Evolutionary conservation across 1,284 basidiomycete species (phyloP), one percentile per base, ranked within the genome.

Genomic region (Tylopilus sp.): DNA sequence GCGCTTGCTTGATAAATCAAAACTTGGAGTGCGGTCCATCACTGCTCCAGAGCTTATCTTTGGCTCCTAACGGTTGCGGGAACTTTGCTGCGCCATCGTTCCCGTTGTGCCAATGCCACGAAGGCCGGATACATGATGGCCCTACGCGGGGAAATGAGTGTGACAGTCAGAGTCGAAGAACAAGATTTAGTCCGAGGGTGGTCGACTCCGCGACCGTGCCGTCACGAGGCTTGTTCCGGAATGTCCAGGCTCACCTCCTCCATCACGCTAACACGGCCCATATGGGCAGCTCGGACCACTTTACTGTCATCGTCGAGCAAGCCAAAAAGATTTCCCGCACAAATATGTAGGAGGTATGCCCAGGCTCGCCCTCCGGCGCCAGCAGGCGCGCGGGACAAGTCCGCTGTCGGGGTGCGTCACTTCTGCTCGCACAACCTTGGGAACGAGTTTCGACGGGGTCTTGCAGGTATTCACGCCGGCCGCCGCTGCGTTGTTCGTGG

Each of bases 401-500:
- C 72, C 4, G 65, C 75, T 11, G 63, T 77, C 48, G 75, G 76
- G 36, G 76, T 77, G 54, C 46, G 68, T 58, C 10, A 23, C 48
- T 46, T 18, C 12, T 6, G 8, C 25, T 7, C 6, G 33, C 18
- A 18, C 29, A 37, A 41, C 12, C 23, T 25, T 4, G 35, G 12
- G 21, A 30, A 36, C 39, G 28, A 44, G 26, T 34, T 21, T 48
- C 13, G 31, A 34, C 15, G 21, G 5, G 13, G 6, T 36, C 18
- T 43, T 41, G 25, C 48, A 94, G 92, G 88, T 93, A 3, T 97
- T 97, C 68, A 94, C 92, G 5, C 89, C 91, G 38, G 78, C 77
- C 52, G 86, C 94, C 0, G 93, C 90, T 0, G 81, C 77, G 0
- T 64, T 98, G 16, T 97, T 99, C 67, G 68, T 96, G 33, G 72